phyloP scores from a whole-genome alignment of 768 basidiomycete species.

The Mycena albidolilacea region DNA sequence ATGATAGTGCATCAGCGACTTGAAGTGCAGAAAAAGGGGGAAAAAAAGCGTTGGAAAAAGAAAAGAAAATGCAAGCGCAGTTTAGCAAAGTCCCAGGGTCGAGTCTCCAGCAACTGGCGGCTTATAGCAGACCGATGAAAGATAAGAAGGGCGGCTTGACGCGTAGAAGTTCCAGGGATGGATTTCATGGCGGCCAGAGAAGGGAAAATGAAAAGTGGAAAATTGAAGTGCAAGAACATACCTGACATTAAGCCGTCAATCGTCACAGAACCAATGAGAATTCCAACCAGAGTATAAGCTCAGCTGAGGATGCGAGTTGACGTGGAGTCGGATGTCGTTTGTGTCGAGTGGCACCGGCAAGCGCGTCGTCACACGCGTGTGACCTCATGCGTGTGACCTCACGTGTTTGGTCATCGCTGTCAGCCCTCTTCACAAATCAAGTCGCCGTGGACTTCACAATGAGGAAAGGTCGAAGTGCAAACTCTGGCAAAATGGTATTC shows the following conservation, averaged over 20 bases:
- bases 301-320: too few species aligned
- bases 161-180: too few species aligned
- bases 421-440: not conserved
- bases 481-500: not conserved
- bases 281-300: too few species aligned
- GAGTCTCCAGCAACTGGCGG: not conserved
- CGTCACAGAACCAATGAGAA: too few species aligned
- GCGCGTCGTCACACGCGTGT: too few species aligned
- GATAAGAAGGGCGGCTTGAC: not conserved
- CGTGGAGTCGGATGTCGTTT: too few species aligned
- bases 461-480: not conserved
- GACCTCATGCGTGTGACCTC: not conserved
- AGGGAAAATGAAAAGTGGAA: not conserved
- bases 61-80: not conserved
- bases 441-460: not conserved
- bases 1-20: not conserved
- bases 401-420: not conserved
- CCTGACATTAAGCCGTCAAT: not conserved
- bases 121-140: not conserved
- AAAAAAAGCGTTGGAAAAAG: not conserved
- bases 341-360: too few species aligned
- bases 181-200: too few species aligned
- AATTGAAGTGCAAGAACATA: not conserved
- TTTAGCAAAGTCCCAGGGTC: not conserved
- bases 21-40: not conserved